phyloP scores from a whole-genome alignment of 805 yeast genomes.

The Sungouiella thailandica region DNA sequence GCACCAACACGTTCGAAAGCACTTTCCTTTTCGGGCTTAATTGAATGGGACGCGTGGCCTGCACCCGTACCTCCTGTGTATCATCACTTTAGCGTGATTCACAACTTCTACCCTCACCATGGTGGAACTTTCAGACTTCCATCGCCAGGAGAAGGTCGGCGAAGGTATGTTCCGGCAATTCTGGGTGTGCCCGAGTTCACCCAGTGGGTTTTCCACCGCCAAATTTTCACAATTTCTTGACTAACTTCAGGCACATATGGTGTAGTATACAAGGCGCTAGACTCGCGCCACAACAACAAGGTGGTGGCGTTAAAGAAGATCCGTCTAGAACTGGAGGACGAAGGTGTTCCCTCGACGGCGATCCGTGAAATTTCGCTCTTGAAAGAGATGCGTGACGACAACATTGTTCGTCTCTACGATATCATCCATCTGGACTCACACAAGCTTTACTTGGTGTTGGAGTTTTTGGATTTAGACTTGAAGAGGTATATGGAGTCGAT shows the following conservation, averaged over 20 bases:
- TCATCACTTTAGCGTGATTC: no score
- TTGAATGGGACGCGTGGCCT: no score
- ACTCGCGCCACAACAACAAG: constrained; percentile 83
- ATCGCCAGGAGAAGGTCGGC: constrained; percentile 92
- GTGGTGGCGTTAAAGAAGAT: constrained; percentile 94
- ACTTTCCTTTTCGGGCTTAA: no score
- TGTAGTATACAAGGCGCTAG: constrained; percentile 94
- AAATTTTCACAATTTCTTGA: constrained; percentile 11
- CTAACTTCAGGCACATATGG: constrained; percentile 92
- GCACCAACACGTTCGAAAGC: no score
- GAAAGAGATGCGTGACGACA: constrained; percentile 90
- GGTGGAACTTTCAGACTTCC: constrained; percentile 89
- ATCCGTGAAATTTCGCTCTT: constrained; percentile 91
- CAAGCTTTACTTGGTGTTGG: constrained; percentile 89
- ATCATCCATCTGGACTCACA: constrained; percentile 93
- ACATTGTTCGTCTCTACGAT: constrained; percentile 86
- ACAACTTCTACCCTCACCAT: constrained; percentile 27
- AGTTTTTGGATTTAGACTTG: constrained; percentile 88
- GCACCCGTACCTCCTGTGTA: not conserved
- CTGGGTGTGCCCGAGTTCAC: not conserved
- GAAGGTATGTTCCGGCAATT: constrained; percentile 55
- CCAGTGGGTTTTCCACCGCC: not conserved
- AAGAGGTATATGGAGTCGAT: constrained; percentile 96
- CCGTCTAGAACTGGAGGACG: constrained; percentile 92
- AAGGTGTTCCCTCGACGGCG: constrained; percentile 98